Evolutionary conservation across 1,284 basidiomycete genomes (phyloP), one percentile per base, ranked within the genome.

Genomic region (Anthracocystis panici-leucophaei): DNA sequence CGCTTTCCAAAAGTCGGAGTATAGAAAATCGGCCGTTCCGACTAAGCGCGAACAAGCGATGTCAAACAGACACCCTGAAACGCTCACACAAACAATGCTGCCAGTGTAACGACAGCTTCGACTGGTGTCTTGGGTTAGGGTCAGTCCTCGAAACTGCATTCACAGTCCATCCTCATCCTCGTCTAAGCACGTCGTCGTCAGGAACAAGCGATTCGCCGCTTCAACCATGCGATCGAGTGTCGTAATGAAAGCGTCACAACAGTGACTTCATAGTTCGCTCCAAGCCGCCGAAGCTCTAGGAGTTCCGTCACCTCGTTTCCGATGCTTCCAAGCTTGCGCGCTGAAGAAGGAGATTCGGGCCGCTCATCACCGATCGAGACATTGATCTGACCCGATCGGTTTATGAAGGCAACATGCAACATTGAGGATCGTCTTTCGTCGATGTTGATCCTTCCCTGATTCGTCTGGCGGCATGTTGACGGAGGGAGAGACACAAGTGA

Each of bases 241-340:
- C 11, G 33, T 33, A 11, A 33, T 12, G 10, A 38, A 20, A 33
- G 23, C 29, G 14, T 23, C 20, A 38, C 16, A 21, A 29, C 31
- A 41, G 18, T 40, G 12, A 35, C 18, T n/a, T 38, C 11, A 38
- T 16, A 18, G 2, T 5, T 48, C 44, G 56, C 46, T 58, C n/a
- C 42, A 8, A 21, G 29, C 54, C 14, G 35, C 27, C 31, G 29
- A 51, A 45, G 20, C 35, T 41, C 20, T 20, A 52, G 57, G 57
- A 44, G 29, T 44, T 42, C 57, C 57, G 49, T 52, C 49, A 38
- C 31, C 35, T 9, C 27, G 5, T 27, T 48, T 7, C 31, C 31
- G 31, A 33, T 33, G 31, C 8, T 38, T 11, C 12, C 11, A 11
- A 33, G 33, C 33, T 2, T 27, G 45, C 45, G 45, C 45, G 45